These are phyloP conservation scores for Isabelozyma pseudorhagii DNA, from an alignment of 805 yeast species.

Conservation along the genomic window DNA sequence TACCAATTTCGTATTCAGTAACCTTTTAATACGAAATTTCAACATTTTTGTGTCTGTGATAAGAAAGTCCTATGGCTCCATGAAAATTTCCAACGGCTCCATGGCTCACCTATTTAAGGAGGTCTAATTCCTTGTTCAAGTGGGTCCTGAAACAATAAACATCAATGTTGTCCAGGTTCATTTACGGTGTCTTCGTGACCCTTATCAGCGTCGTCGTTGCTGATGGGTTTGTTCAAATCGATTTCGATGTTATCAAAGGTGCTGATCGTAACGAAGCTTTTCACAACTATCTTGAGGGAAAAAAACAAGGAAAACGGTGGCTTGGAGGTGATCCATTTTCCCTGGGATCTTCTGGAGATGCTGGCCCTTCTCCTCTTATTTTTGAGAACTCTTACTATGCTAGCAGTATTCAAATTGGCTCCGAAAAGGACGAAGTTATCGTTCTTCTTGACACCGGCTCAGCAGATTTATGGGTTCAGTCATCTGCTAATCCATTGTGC, in stretches of 20 bases:
- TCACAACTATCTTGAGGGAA: constrained; percentile 1
- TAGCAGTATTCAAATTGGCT: constrained; percentile 14
- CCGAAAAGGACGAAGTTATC: constrained; percentile 15
- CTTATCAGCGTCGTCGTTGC: constrained; percentile 4
- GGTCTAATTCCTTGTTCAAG: background rate
- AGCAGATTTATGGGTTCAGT: constrained; percentile 26
- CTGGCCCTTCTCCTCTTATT: constrained; percentile 3
- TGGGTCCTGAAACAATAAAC: background rate
- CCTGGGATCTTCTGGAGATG: constrained; percentile 3
- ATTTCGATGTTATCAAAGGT: constrained; percentile 24
- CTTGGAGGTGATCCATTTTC: background rate
- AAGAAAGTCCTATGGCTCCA: too few species aligned
- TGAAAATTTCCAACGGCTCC: too few species aligned
- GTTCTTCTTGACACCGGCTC: constrained; percentile 34
- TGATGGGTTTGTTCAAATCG: constrained; percentile 19
- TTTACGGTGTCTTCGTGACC: background rate
- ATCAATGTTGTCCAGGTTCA: background rate
- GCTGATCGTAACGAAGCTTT: constrained; percentile 14
- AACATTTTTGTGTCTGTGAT: too few species aligned
- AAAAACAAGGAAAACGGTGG: background rate
- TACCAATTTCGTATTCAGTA: too few species aligned
- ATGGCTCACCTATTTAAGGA: too few species aligned
- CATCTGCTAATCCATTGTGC: constrained; percentile 18
- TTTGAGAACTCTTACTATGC: constrained; percentile 13
- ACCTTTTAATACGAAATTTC: too few species aligned